A percentile compares a stretch with the other conserved stretches of the same genome.
Conservation (phyloP, 192 early-diverging fungal species). For the Umbelopsis ramanniana region DNA sequence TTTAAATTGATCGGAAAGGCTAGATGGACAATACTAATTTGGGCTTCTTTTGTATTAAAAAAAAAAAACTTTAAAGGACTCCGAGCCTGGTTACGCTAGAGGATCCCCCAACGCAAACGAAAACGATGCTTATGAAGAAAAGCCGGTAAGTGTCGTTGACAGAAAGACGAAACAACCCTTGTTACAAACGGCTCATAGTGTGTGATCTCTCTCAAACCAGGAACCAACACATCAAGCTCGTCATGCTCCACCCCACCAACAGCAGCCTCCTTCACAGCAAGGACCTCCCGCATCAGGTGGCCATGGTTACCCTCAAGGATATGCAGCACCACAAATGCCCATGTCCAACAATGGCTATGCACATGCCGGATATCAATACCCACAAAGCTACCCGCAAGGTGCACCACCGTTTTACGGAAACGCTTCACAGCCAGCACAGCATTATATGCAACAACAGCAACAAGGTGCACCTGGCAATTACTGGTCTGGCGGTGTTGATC, state of each 20-base stretch:
- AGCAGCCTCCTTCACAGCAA: slow-evolving; percentile 5
- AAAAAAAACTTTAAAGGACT: background rate
- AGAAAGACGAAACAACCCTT: too few relatives aligned
- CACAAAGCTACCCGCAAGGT: slow-evolving; percentile 12
- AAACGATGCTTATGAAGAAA: slow-evolving; percentile 20
- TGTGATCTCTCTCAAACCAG: too few relatives aligned
- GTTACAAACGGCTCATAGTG: too few relatives aligned
- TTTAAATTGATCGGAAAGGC: too few relatives aligned
- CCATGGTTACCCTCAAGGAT: slow-evolving; percentile 19
- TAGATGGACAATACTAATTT: too few relatives aligned
- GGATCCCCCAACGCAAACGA: slow-evolving; percentile 12
- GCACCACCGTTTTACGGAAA: slow-evolving; percentile 11
- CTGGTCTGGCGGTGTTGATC: slow-evolving; percentile 10
- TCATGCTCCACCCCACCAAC: slow-evolving; percentile 11
- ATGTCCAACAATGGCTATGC: slow-evolving; percentile 21
- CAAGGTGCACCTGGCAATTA: slow-evolving; percentile 19
- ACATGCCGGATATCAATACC: slow-evolving; percentile 21
- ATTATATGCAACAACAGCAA: slow-evolving; percentile 23
- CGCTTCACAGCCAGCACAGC: slow-evolving; percentile 14
- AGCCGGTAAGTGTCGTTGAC: background rate
- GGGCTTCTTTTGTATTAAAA: background rate
- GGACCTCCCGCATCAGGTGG: slow-evolving; percentile 9
- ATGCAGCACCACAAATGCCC: slow-evolving; percentile 12
- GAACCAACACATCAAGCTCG: slow-evolving; percentile 14
- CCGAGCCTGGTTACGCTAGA: slow-evolving; percentile 11